Evolutionary conservation across 192 early-diverging fungal species (phyloP), one percentile per base, ranked within the genome.

Genomic region (Glomus cerebriforme): DNA sequence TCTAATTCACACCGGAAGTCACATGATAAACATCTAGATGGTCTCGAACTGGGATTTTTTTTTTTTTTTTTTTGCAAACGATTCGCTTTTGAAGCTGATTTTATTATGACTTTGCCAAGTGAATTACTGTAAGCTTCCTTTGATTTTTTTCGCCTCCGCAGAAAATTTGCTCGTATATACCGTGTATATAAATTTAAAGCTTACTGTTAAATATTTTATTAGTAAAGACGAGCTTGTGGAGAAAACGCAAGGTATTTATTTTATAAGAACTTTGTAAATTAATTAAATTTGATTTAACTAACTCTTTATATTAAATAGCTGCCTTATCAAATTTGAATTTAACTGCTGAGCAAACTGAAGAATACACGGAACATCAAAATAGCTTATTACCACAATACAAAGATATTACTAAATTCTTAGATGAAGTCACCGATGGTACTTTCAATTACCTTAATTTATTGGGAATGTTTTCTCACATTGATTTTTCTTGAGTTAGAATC

Each of bases 371-470:
- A 67, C 8, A 19, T 34, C 22, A 12, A 17, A 35, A 37, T 22
- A 35, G 1, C 7, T n/a, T 32, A n/a, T 60, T 59, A 59, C 83
- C 85, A 17, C 75, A 82, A 45, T 86, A 79, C 75, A 87, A 87
- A 79, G 84, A 87, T 74, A 87, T 85, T 43, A 85, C 86, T 7
- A 26, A 39, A 4, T 87, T 86, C 58, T 43, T 86, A 32, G 80
- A 84, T 58, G 80, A 85, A 37, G 81, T 81, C 24, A 81, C 83
- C 0, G 49, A 81, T 27, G 85, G 85, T 86, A 84, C 64, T 22
- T 9, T 43, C 32, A 54, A 49, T 34, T 24, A n/a, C 49, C 9
- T 73, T 54, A 45, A 60, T 39, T 45, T 15, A 1, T 7, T 34
- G 54, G 47, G 13, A 2, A 35, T 15, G 39, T 43, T 43, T 39